Evolutionary conservation across 2,329 filamentous ascomycete species (phyloP).

Genomic region (Pseudocercospora eumusae): DNA sequence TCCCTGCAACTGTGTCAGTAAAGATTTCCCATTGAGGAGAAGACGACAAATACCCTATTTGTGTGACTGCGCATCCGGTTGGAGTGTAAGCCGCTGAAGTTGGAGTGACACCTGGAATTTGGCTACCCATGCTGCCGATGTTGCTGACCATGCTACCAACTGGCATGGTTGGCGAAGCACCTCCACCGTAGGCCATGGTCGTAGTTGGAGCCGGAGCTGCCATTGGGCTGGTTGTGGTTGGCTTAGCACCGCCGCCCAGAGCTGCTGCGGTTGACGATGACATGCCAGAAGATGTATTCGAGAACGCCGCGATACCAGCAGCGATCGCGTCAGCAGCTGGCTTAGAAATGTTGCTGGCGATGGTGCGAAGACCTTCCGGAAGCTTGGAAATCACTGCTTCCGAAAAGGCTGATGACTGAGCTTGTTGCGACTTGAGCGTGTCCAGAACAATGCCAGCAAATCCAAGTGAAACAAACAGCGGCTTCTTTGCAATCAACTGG

Average conservation of each 20-base stretch:
- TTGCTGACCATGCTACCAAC: slow-evolving; percentile 3
- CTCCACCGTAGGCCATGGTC: slow-evolving; percentile 9
- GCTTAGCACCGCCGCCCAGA: slow-evolving; percentile 8
- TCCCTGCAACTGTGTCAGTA: neutral
- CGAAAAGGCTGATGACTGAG: slow-evolving; percentile 19
- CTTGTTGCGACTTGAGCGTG: slow-evolving; percentile 16
- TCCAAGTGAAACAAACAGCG: slow-evolving; percentile 10
- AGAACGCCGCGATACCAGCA: slow-evolving; percentile 16
- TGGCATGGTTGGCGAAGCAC: neutral
- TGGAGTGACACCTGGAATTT: slow-evolving; percentile 16
- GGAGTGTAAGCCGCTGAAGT: slow-evolving; percentile 1
- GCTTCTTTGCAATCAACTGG: slow-evolving; percentile 18
- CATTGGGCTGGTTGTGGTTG: slow-evolving; percentile 9
- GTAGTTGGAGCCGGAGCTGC: slow-evolving; percentile 6
- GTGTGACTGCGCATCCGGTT: slow-evolving; percentile 1
- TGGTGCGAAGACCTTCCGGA: slow-evolving; percentile 14
- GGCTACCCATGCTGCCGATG: neutral
- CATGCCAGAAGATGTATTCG: slow-evolving; percentile 1
- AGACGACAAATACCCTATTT: neutral
- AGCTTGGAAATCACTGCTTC: slow-evolving; percentile 18
- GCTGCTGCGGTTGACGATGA: neutral
- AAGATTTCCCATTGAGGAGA: neutral
- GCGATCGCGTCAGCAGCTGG: slow-evolving; percentile 18
- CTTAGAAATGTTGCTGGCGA: slow-evolving; percentile 16
- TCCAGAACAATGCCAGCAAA: slow-evolving; percentile 18